Base-by-base conservation (phyloP, 345 rosid genomes). In the Heritiera fomes region DNA sequence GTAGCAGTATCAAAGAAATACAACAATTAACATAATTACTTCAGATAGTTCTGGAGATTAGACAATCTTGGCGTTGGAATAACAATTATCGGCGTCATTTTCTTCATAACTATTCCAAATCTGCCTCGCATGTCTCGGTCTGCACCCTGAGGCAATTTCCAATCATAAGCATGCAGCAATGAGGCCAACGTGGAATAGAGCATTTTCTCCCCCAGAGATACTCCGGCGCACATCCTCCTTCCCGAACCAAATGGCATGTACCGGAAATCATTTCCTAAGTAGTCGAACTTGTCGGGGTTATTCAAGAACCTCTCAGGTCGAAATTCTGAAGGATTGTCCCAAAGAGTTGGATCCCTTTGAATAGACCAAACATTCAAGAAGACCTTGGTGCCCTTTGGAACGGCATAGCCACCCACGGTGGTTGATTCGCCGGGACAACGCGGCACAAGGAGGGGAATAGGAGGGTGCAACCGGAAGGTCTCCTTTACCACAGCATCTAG, bases 301-400 rank as follows among this genome's bases (percentile, higher is more conserved):
- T n/a, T 38, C 60, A 76, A 38, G 79, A 76, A 76, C 47, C 73
- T 63, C 72, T 76, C 63, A 9, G 63, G 79, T 34, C 20, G 4
- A n/a, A 76, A 76, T 11, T 76, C 63, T 3, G 8, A 30, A 7
- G 79, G 38, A 20, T 65, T 76, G 1, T 76, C 72, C 79, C 79
- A 64, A 20, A 63, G 3, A 7, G 52, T 5, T 6, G 79, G 62
- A 59, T 76, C 61, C 20, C 11, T 63, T 1, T 76, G 52, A n/a
- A 64, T 64, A 8, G 62, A 65, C 71, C 72, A 76, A 14, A n/a
- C n/a, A 38, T 76, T 76, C 12, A 76, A n/a, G 30, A 76, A 64
- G 2, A 76, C 61, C 38, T 1, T 64, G 45, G 63, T 60, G 8
- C 60, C 60, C 49, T 76, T 50, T 18, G 79, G 79, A 6, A 64